phyloP scores from a whole-genome alignment of 2,329 filamentous ascomycete species.

The Elsinoe perseae region DNA sequence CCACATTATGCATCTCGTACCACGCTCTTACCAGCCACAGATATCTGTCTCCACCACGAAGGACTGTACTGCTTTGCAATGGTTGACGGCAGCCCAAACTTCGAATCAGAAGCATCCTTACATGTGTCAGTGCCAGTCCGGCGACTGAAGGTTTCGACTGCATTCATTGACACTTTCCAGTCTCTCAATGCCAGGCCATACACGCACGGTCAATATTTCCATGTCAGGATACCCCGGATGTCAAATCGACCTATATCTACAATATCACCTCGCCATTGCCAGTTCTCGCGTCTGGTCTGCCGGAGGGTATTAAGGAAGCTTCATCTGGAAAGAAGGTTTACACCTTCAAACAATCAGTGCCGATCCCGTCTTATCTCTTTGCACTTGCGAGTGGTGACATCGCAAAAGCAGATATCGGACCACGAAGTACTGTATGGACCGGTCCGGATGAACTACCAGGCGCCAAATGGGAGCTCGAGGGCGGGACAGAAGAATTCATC shows the following conservation, averaged over 20 bases:
- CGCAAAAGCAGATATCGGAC: slow-evolving; percentile 75
- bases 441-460: slow-evolving; percentile 78
- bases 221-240: slow-evolving; percentile 93
- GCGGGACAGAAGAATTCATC: slow-evolving; percentile 87
- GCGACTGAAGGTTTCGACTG: too few relatives aligned
- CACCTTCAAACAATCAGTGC: slow-evolving; percentile 80
- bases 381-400: slow-evolving; percentile 83
- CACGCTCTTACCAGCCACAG: slow-evolving; percentile 26
- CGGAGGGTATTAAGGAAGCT: slow-evolving; percentile 46
- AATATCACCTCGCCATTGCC: slow-evolving; percentile 77
- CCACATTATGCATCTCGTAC: background rate
- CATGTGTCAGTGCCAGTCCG: slow-evolving; percentile 65
- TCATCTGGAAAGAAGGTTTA: slow-evolving; percentile 57
- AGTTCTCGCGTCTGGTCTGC: slow-evolving; percentile 83
- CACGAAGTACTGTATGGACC: slow-evolving; percentile 74
- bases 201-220: slow-evolving; percentile 90
- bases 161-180: slow-evolving; percentile 25
- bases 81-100: slow-evolving; percentile 88
- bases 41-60: slow-evolving; percentile 75
- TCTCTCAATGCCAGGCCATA: slow-evolving; percentile 95
- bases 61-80: slow-evolving; percentile 86
- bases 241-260: slow-evolving; percentile 92
- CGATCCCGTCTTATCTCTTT: slow-evolving; percentile 90
- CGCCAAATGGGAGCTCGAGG: slow-evolving; percentile 86
- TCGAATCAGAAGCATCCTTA: slow-evolving; percentile 94